Conservation (phyloP, 805 yeast species). For the Metschnikowia borealis region DNA sequence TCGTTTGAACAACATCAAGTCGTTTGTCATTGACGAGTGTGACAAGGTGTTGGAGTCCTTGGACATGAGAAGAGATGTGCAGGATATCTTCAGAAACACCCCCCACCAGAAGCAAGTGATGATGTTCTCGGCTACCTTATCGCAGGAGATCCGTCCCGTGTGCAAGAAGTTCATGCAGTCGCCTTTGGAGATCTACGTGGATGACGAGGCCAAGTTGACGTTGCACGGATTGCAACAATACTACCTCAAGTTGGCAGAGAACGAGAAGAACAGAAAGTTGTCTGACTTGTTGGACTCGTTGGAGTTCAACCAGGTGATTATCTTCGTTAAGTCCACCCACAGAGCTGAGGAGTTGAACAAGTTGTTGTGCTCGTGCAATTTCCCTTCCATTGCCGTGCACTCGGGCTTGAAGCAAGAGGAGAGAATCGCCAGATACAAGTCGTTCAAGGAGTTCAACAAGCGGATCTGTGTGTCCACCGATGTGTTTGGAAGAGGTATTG, state of each 20-base stretch:
- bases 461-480: constrained; percentile 98
- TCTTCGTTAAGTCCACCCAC: constrained; percentile 84
- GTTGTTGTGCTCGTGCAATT: constrained; percentile 83
- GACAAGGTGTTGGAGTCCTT: constrained; percentile 90
- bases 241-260: constrained; percentile 83
- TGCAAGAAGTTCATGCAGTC: constrained; percentile 98
- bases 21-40: constrained; percentile 96
- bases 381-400: constrained; percentile 97
- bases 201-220: constrained; percentile 95
- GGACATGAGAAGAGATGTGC: constrained; percentile 98
- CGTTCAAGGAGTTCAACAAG: constrained; percentile 96
- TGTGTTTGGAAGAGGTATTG: constrained; percentile 99
- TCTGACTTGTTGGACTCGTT: constrained; percentile 89
- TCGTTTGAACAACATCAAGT: constrained; percentile 83
- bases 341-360: constrained; percentile 92
- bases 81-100: constrained; percentile 94
- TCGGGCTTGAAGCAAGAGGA: constrained; percentile 95
- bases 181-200: constrained; percentile 95
- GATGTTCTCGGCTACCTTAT: constrained; percentile 97
- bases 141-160: constrained; percentile 91
- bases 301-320: constrained; percentile 97
- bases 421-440: constrained; percentile 94
- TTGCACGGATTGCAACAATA: constrained; percentile 97
- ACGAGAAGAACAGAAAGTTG: constrained; percentile 88
- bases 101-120: constrained; percentile 98